Evolutionary conservation across 129 eudicot species (phyloP), one percentile per base, ranked within the genome.

Genomic region (Cynara cardunculus): DNA sequence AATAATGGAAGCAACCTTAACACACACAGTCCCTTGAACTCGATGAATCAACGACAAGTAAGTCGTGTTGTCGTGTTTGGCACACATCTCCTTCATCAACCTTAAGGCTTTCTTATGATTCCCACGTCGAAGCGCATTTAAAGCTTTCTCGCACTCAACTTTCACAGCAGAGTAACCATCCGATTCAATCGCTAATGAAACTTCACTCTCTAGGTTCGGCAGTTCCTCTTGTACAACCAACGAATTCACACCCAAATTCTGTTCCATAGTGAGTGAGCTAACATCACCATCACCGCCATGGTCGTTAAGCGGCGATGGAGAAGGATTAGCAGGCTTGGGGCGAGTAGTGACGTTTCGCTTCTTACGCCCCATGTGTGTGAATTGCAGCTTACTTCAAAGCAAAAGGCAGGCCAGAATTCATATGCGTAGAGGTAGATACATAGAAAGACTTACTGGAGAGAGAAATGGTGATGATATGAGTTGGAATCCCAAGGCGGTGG

Each of bases 31-130:
- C 46, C 94, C 98, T 53, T 89, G 95, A 39, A 92, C 91, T 2
- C 98, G 87, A 83, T 88, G 81, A 62, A 91, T 81, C 87, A 93
- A 77, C 28, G 94, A 93, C 74, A 66, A 73, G 78, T 86, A 84
- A 4, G 90, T 87, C 18, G 81, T 64, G 75, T 83, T 89, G 64
- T 87, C 84, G 19, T 86, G 72, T 41, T 83, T 92, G n/a, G 25
- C 68, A 81, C 89, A 86, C 90, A 90, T 49, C 28, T 96, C 99
- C 89, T 87, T 90, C 91, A 96, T 90, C 46, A 96, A 49, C 83
- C 97, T 89, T 25, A 96, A 84, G 53, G 98, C 92, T 77, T 89
- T 92, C 12, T 85, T 91, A 81, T 96, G 97, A 78, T 91, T 92
- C 13, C 98, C 98, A 0, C 93, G 80, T 3, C 98, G 81, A 37